Evolutionary conservation across 169 alveolate genomes (phyloP), one percentile per base, ranked within the genome.

Genomic region (Cryptosporidium andersoni): DNA sequence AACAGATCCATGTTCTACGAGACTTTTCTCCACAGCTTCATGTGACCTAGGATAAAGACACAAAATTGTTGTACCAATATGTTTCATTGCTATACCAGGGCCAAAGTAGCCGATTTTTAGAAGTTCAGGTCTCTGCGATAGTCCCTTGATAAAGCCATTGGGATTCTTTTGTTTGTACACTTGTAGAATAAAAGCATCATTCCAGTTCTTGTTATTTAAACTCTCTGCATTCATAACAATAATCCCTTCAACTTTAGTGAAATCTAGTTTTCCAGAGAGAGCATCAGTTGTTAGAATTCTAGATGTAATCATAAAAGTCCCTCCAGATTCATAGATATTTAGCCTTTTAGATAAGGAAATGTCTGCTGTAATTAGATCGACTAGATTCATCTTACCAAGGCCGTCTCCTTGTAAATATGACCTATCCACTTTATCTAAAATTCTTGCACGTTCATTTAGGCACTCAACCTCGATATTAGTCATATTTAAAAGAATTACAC

Each of bases 151-250:
- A 52, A 82, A 80, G n/a, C 89, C 91, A 51, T 51, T 53, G 14
- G 88, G 80, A 65, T 88, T 81, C 48, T 82, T 67, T 58, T 64
- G 80, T 65, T 88, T 64, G 51, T 47, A 80, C 55, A 88, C 62
- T 53, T 82, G 91, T 25, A 64, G 16, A 34, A 88, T 74, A 80
- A 88, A 88, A 37, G 91, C 91, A 63, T 88, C 91, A 66, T 81
- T 64, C 81, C 81, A 81, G 43, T 88, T 80, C 37, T 58, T 63
- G 25, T 60, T 12, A 58, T 60, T 74, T 36, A 81, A 62, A 55
- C 64, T 81, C 55, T 88, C 89, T 48, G 91, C 91, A 47, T 81
- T 88, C 62, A 66, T 16, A 7, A 88, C 52, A 48, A 88, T 51
- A 37, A 88, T 62, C 45, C 91, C 82, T 62, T 66, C 82, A 4